Percentiles rank a stretch among this genome's conserved stretches.
These are phyloP conservation scores for Hansenula lynferdii DNA, from an alignment of 1,139 yeast species.

Conservation along the genomic window DNA sequence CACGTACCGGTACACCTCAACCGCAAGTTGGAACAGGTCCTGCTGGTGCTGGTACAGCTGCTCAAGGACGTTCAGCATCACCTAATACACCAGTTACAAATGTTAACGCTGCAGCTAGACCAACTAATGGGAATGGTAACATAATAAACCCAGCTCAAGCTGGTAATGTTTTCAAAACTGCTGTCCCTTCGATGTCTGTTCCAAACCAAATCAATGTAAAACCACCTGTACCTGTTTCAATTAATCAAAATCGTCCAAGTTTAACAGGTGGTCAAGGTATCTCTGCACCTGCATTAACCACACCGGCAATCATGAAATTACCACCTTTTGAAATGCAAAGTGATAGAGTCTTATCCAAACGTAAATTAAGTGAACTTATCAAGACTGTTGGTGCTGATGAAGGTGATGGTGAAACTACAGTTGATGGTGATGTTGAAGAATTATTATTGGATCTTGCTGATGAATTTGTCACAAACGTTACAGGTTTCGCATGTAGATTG, in stretches of 20 bases:
- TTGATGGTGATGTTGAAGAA: conserved; percentile 96
- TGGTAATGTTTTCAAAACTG: conserved; percentile 53
- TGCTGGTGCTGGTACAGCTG: conserved; percentile 3
- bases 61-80: conserved; percentile 20
- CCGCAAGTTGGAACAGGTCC: conserved; percentile 23
- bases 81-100: conserved; percentile 29
- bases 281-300: conserved; percentile 55
- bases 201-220: conserved; percentile 63
- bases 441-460: conserved; percentile 88
- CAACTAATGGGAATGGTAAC: conserved; percentile 19
- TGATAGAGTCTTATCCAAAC: conserved; percentile 81
- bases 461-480: conserved; percentile 87
- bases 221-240: conserved; percentile 56
- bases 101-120: conserved; percentile 37
- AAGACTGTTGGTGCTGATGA: conserved; percentile 78
- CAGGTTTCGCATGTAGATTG: conserved; percentile 87
- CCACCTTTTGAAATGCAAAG: conserved; percentile 82
- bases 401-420: conserved; percentile 84
- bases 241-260: conserved; percentile 71
- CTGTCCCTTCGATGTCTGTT: conserved; percentile 71
- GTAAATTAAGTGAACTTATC: conserved; percentile 84
- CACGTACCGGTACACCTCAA: conserved; percentile 18
- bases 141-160: conserved; percentile 25
- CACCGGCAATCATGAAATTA: conserved; percentile 72
- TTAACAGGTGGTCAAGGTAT: conserved; percentile 83